Conservation (phyloP, 495 filamentous ascomycete genomes). For the Eremomyces bilateralis region DNA sequence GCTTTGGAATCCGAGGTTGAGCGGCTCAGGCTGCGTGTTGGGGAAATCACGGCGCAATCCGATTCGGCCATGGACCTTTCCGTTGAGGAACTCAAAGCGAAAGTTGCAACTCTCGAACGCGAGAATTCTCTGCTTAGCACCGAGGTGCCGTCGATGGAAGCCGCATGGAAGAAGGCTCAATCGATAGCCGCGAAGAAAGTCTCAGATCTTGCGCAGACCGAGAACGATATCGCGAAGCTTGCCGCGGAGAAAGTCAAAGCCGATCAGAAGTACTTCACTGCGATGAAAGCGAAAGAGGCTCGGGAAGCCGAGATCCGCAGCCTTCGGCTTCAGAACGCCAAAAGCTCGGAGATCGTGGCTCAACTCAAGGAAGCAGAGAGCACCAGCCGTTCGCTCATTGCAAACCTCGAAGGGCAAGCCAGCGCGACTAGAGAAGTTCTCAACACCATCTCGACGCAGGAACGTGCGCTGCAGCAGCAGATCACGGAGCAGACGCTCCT, state of each 20-base stretch:
- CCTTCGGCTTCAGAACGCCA: conserved; percentile 58
- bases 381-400: conserved; percentile 34
- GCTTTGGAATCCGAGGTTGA: conserved; percentile 65
- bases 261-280: conserved; percentile 90
- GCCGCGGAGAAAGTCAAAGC: conserved; percentile 84
- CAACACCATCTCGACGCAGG: conserved; percentile 38
- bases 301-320: conserved; percentile 54
- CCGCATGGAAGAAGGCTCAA: conserved; percentile 68
- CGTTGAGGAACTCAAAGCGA: conserved; percentile 47
- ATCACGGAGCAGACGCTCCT: conserved; percentile 42
- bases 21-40: conserved; percentile 35
- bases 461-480: conserved; percentile 48
- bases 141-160: conserved; percentile 70
- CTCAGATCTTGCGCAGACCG: conserved; percentile 44
- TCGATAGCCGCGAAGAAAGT: conserved; percentile 71
- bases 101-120: conserved; percentile 48
- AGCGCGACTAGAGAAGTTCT: conserved; percentile 60
- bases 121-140: conserved; percentile 66
- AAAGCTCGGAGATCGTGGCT: conserved; percentile 81
- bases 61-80: conserved; percentile 25
- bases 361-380: conserved; percentile 77
- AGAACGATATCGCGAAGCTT: conserved; percentile 56
- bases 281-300: conserved; percentile 80
- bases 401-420: conserved; percentile 75
- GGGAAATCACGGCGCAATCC: conserved; percentile 17